Evolutionary conservation across 805 yeast species (phyloP).

Genomic region (Metschnikowia gelsemii): DNA sequence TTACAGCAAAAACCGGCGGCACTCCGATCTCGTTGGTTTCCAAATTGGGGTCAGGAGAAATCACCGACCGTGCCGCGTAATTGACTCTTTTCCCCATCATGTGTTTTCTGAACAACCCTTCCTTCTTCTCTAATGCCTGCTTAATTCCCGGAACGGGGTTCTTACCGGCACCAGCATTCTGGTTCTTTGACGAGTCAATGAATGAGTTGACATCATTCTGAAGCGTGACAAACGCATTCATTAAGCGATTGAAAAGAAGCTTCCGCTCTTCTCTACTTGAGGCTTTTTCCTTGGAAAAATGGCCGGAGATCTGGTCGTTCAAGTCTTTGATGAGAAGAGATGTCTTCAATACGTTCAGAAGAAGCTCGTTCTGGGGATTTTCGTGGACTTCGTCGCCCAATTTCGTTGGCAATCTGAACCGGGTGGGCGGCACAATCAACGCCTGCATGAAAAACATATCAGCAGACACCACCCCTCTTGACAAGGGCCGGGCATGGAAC

Average conservation of each 20-base stretch:
- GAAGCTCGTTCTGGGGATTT: conserved; percentile 85
- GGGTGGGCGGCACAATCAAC: conserved; percentile 91
- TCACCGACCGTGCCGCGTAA: conserved; percentile 98
- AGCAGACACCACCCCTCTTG: conserved; percentile 49
- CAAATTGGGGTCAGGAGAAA: conserved; percentile 97
- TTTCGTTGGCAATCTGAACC: conserved; percentile 95
- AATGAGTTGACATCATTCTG: conserved; percentile 95
- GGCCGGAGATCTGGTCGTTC: conserved; percentile 74
- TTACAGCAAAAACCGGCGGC: conserved; percentile 96
- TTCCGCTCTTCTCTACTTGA: conserved; percentile 68
- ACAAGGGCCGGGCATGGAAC: conserved; percentile 78
- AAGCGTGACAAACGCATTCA: conserved; percentile 92
- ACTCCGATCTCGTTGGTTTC: conserved; percentile 98
- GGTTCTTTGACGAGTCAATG: conserved; percentile 88
- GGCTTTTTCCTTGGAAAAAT: conserved; percentile 46
- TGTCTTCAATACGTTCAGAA: conserved; percentile 77
- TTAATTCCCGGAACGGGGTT: conserved; percentile 92
- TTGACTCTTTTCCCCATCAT: conserved; percentile 99
- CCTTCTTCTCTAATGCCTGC: conserved; percentile 97
- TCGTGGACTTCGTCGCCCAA: conserved; percentile 96
- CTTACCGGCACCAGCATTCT: conserved; percentile 63
- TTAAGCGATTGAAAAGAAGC: conserved; percentile 78
- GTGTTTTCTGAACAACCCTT: conserved; percentile 95
- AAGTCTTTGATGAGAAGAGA: conserved; percentile 81
- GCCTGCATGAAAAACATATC: conserved; percentile 90